Conservation (phyloP, 2,329 filamentous ascomycete species). For the Hymenoscyphus salicellus region DNA sequence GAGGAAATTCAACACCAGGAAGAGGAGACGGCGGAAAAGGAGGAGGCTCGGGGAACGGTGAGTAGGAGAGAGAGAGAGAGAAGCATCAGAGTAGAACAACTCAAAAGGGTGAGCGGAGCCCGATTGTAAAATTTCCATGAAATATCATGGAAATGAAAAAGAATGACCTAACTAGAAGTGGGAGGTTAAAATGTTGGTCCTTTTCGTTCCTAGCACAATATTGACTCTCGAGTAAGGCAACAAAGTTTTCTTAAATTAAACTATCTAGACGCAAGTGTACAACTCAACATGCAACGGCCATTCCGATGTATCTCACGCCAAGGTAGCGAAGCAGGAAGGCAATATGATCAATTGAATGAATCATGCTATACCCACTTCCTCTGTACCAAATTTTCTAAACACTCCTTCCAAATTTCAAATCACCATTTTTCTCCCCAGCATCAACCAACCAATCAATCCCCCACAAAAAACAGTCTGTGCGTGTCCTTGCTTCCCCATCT, state of each 20-base stretch:
- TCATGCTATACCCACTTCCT: not conserved
- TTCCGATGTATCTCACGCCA: not conserved
- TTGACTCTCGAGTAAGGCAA: not conserved
- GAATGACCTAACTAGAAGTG: too few relatives aligned
- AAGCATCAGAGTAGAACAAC: too few relatives aligned
- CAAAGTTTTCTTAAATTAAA: not conserved
- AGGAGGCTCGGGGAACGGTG: too few relatives aligned
- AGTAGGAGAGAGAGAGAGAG: too few relatives aligned
- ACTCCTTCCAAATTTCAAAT: not conserved
- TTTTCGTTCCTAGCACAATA: too few relatives aligned
- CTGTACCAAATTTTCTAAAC: not conserved
- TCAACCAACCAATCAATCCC: slow-evolving; percentile 10
- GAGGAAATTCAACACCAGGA: too few relatives aligned
- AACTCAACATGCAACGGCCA: not conserved
- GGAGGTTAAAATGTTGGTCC: too few relatives aligned
- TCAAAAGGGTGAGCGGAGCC: too few relatives aligned
- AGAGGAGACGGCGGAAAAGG: too few relatives aligned
- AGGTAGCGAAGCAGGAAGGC: not conserved
- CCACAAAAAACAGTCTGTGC: slow-evolving; percentile 15
- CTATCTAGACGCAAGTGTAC: not conserved
- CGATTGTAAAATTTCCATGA: too few relatives aligned
- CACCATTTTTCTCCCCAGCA: not conserved
- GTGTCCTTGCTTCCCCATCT: slow-evolving; percentile 3
- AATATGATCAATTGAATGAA: not conserved
- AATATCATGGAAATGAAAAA: too few relatives aligned